Base-by-base conservation (phyloP, 805 yeast genomes). In the Candida golubevii region DNA sequence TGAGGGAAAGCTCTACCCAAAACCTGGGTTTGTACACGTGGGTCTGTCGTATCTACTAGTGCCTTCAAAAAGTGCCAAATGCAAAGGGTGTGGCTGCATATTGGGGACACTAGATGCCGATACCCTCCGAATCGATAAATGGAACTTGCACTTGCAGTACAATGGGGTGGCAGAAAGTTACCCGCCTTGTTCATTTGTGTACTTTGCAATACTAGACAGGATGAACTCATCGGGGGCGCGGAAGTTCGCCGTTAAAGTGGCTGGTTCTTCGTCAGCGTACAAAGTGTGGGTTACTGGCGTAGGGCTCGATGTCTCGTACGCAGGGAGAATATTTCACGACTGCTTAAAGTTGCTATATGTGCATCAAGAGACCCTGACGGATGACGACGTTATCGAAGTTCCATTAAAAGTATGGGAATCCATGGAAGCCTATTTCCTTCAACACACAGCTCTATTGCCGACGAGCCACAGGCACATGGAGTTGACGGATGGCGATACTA, bases 21-120 rank as follows among this genome's bases (percentile, higher is more conserved):
- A 58, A 5, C 47, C 54, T 0, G 59, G 64, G 28, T 60, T 68
- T 2, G 57, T 82, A 6, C 65, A 82, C 3, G 72, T 81, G 5
- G 90, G 90, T 0, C 65, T 75, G 4, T 75, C 76, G 42, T 85
- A 84, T 54, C 52, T 84, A 23, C 57, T 77, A 2, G 42, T 77
- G 3, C 64, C 74, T 40, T 39, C 51, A 5, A 47, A 44, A 3
- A 35, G 38, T 2, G 53, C 69, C 0, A 23, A 26, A 4, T 79
- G 84, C 56, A 8, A 6, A 0, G 26, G 41, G 1, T 80, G 86
- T 55, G 51, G 57, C 0, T 3, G 32, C 1, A 7, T 35, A 1
- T 26, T 81, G 2, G 86, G 86, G 0, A 66, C 61, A 12, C 30
- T 56, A 9, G 74, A 49, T n/a, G 51, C 48, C 11, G 45, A 36